Percentiles rank a stretch among this genome's conserved stretches.
These are phyloP conservation scores for Hypsizygus marmoreus DNA, from an alignment of 768 basidiomycete species.

Conservation along the genomic window DNA sequence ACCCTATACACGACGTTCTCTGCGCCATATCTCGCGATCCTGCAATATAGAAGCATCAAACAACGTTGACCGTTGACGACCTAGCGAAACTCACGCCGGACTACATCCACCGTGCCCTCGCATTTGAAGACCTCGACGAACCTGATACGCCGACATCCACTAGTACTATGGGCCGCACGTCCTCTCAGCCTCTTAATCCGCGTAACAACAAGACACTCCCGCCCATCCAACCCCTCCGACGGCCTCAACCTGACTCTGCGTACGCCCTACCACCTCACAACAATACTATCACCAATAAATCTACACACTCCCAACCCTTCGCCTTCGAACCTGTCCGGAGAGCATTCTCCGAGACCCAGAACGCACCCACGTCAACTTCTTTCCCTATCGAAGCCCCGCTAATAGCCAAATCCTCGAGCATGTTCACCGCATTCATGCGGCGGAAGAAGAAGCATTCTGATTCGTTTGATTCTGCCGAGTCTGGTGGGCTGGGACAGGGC, in stretches of 20 bases:
- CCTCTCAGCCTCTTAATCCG: constrained; percentile 6
- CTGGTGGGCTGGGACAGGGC: constrained; percentile 17
- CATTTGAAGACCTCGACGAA: constrained; percentile 22
- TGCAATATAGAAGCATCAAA: constrained; percentile 46
- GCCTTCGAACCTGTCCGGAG: constrained; percentile 27
- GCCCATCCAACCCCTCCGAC: neutral
- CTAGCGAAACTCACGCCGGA: constrained; percentile 44
- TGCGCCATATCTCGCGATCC: too few relatives aligned
- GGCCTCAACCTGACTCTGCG: constrained; percentile 1
- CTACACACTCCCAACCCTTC: constrained; percentile 15
- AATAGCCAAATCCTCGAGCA: constrained; percentile 29
- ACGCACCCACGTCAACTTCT: constrained; percentile 22
- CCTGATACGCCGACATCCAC: constrained; percentile 22
- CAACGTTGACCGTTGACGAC: constrained; percentile 46
- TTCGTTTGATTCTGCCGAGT: constrained; percentile 22
- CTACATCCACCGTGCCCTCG: constrained; percentile 38
- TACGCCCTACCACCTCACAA: constrained; percentile 11
- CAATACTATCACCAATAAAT: constrained; percentile 16
- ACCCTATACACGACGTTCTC: too few relatives aligned
- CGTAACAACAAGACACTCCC: neutral
- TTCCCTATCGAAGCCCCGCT: constrained; percentile 19
- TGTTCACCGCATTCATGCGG: constrained; percentile 38
- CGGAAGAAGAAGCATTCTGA: constrained; percentile 39
- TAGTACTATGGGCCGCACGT: constrained; percentile 15
- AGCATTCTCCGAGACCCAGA: constrained; percentile 35